A percentile compares a stretch with the other conserved stretches of the same genome.
These are phyloP conservation scores for Macrocybe gigantea DNA, from an alignment of 768 basidiomycete genomes.

Conservation along the genomic window DNA sequence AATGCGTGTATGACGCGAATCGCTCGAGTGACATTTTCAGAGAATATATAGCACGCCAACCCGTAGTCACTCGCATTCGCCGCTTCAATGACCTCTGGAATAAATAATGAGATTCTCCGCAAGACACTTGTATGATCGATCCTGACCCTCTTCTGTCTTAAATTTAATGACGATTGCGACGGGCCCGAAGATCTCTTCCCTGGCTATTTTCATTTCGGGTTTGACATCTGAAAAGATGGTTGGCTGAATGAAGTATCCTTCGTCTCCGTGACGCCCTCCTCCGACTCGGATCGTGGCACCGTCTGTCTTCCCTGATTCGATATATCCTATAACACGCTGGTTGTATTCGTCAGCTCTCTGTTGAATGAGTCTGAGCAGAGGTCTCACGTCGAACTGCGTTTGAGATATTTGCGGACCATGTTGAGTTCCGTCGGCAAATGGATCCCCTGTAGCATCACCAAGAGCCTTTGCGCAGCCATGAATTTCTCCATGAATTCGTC, in stretches of 20 bases:
- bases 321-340: slow-evolving; percentile 66
- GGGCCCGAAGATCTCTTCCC: slow-evolving; percentile 72
- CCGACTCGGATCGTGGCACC: slow-evolving; percentile 61
- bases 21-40: slow-evolving; percentile 8
- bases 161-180: slow-evolving; percentile 70
- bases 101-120: slow-evolving; percentile 22
- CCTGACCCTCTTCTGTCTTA: slow-evolving; percentile 38
- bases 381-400: slow-evolving; percentile 55
- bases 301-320: slow-evolving; percentile 57
- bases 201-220: slow-evolving; percentile 61
- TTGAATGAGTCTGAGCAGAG: background rate
- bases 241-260: slow-evolving; percentile 68
- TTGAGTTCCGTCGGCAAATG: slow-evolving; percentile 46
- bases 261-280: slow-evolving; percentile 46
- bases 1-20: slow-evolving; percentile 12
- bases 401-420: slow-evolving; percentile 73
- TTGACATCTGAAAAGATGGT: slow-evolving; percentile 63
- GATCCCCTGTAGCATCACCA: slow-evolving; percentile 51
- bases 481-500: slow-evolving; percentile 67
- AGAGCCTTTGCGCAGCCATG: slow-evolving; percentile 39
- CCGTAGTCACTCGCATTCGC: slow-evolving; percentile 12
- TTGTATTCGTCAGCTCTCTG: background rate
- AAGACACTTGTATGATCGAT: background rate
- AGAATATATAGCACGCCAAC: slow-evolving; percentile 11
- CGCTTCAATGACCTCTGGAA: slow-evolving; percentile 12